Percentiles rank a stretch among this genome's conserved stretches.
Conservation (phyloP, 768 basidiomycete genomes). For the Suillus discolor region DNA sequence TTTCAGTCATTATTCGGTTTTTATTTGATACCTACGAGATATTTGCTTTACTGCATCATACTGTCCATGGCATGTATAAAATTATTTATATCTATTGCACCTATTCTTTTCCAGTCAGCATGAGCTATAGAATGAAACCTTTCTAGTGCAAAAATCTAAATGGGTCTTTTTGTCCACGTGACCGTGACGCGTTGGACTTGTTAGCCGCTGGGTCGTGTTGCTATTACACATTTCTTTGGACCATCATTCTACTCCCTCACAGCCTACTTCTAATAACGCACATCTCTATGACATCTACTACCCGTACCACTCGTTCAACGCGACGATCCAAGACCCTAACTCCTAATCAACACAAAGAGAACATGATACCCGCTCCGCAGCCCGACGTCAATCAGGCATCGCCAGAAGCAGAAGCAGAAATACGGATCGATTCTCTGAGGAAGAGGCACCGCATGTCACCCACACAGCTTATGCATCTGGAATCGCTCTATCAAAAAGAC, state of each 20-base stretch:
- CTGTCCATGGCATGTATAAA: constrained; percentile 6
- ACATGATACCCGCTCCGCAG: constrained; percentile 3
- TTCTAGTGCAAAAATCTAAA: neutral
- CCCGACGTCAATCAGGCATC: constrained; percentile 5
- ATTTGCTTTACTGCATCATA: constrained; percentile 14
- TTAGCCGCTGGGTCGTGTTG: constrained; percentile 22
- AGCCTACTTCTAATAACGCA: constrained; percentile 18
- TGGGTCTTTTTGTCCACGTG: constrained; percentile 20
- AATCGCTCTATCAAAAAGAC: constrained; percentile 26
- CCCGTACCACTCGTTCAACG: constrained; percentile 31
- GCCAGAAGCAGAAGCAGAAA: neutral
- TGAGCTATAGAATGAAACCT: neutral
- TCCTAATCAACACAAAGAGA: constrained; percentile 20
- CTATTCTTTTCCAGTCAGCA: neutral
- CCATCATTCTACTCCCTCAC: constrained; percentile 13
- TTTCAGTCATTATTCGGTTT: constrained; percentile 30
- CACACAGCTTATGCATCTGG: constrained; percentile 29
- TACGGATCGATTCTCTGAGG: constrained; percentile 1
- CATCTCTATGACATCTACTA: constrained; percentile 26
- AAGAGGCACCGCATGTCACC: constrained; percentile 42
- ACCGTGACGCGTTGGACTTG: constrained; percentile 15
- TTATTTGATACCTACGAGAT: constrained; percentile 22
- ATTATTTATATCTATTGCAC: neutral
- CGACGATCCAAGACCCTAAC: constrained; percentile 15
- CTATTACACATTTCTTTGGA: neutral